Conservation (phyloP, 148 eudicot genomes). For the Rhododendron molle region DNA sequence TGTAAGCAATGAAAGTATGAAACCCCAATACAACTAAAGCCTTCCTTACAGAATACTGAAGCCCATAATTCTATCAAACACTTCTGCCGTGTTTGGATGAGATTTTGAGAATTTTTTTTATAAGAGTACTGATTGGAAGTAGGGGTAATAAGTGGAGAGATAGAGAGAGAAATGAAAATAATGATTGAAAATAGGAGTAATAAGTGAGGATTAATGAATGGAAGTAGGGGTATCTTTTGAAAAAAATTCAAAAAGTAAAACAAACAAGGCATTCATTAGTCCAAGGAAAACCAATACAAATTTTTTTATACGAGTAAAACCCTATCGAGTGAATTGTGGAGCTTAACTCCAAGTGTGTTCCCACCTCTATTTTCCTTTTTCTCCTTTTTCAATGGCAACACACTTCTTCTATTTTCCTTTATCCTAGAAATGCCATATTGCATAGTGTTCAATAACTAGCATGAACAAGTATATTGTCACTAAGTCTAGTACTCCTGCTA, state of each 20-base stretch:
- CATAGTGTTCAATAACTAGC: not conserved
- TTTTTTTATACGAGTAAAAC: not conserved
- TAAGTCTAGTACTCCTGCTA: not conserved
- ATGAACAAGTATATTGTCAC: not conserved
- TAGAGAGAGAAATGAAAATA: too few relatives aligned
- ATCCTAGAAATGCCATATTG: not conserved
- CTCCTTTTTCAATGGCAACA: not conserved
- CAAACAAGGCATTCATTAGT: too few relatives aligned
- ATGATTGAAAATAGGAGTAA: too few relatives aligned
- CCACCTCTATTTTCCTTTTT: not conserved
- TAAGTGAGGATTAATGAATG: too few relatives aligned
- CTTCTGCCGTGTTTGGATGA: too few relatives aligned
- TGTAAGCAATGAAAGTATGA: not conserved
- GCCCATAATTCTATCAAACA: not conserved
- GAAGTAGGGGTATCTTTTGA: too few relatives aligned
- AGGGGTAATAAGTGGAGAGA: too few relatives aligned
- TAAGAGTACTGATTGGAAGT: too few relatives aligned
- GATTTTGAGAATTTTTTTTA: too few relatives aligned
- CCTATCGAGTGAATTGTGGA: not conserved
- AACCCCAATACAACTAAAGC: not conserved
- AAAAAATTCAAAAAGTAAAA: too few relatives aligned
- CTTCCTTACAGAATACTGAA: not conserved
- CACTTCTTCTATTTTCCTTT: too few relatives aligned
- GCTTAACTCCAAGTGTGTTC: not conserved
- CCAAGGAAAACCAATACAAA: not conserved